These are phyloP conservation scores for Blastobotrys americana DNA, from an alignment of 805 yeast species.

Conservation along the genomic window DNA sequence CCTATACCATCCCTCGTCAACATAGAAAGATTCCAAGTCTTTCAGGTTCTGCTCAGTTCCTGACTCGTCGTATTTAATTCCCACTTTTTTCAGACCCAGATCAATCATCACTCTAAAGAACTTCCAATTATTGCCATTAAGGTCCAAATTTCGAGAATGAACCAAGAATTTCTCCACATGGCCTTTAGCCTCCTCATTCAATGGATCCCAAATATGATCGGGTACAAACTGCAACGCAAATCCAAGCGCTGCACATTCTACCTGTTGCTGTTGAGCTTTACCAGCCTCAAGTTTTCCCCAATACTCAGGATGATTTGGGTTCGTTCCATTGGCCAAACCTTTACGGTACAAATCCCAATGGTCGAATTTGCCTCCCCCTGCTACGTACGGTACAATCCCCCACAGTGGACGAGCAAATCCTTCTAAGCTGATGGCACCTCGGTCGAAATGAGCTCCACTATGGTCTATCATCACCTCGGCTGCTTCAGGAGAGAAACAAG, in stretches of 20 bases:
- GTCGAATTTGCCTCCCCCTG: conserved; percentile 23
- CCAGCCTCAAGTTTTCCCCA: conserved; percentile 24
- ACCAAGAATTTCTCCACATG: conserved; percentile 18
- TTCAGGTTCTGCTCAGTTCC: conserved; percentile 20
- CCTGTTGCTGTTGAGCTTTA: conserved; percentile 36
- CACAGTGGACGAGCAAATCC: conserved; percentile 30
- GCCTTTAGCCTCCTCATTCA: conserved; percentile 17
- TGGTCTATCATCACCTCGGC: conserved; percentile 19
- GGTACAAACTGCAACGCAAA: conserved; percentile 24
- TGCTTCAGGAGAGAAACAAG: conserved; percentile 14
- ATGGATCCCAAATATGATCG: conserved; percentile 26
- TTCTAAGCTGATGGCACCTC: conserved; percentile 25
- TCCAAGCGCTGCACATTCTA: conserved; percentile 29
- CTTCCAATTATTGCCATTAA: conserved; percentile 18
- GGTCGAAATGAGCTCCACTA: conserved; percentile 25
- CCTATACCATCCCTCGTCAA: conserved; percentile 30
- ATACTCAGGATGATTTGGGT: conserved; percentile 26
- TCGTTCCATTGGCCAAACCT: conserved; percentile 28
- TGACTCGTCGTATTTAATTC: conserved; percentile 17
- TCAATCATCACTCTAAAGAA: conserved; percentile 28
- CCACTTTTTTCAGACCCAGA: conserved; percentile 24
- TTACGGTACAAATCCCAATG: conserved; percentile 23
- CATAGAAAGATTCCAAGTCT: conserved; percentile 23
- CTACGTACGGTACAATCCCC: conserved; percentile 28
- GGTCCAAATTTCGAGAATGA: conserved; percentile 13